Base-by-base conservation (phyloP, 78 protist species). In the Dictyostelium firmibasis region DNA sequence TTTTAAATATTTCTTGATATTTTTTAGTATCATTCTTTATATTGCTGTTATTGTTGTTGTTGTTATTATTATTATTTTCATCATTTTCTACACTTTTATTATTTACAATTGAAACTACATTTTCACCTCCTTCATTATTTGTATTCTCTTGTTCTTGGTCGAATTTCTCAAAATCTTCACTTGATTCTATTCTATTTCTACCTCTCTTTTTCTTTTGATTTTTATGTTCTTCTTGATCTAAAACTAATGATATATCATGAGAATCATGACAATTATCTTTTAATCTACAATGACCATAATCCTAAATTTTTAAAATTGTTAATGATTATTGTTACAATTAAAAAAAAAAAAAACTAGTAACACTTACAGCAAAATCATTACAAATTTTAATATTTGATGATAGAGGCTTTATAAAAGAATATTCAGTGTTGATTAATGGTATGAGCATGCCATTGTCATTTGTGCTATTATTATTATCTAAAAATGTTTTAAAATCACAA, bases 271-370 rank as follows among this genome's bases (percentile, higher is more conserved):
- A 88, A 25, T n/a, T 27, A 13, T 43, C 53, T 27, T 62, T 75
- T 57, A 77, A 43, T 79, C 70, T 88, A 79, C 93, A 88, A 88
- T 62, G 81, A 27, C 93, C 93, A 79, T 79, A 84, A 79, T 88
- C 82, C 92, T 86, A 77, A n/a, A 44, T 33, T 16, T 33, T 29
- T n/a, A n/a, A n/a, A 82, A 16, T 8, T 25, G 25, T 81, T 50
- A 81, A 29, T 50, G 53, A 3, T 25, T 6, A 13, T 27, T 44
- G 7, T 44, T 44, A 8, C 53, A 38, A 50, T 18, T n/a, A 82
- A 9, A 82, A 82, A 60, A 23, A 25, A 20, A 16, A 16, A 31
- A 10, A 8, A 35, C 2, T 38, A 13, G 20, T 20, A 57, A 57
- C 4, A 77, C 85, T 7, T 77, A 86, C 92, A 23, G 86, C 41